Conservation (phyloP, 169 alveolate genomes). For the Plasmodium sp. region DNA sequence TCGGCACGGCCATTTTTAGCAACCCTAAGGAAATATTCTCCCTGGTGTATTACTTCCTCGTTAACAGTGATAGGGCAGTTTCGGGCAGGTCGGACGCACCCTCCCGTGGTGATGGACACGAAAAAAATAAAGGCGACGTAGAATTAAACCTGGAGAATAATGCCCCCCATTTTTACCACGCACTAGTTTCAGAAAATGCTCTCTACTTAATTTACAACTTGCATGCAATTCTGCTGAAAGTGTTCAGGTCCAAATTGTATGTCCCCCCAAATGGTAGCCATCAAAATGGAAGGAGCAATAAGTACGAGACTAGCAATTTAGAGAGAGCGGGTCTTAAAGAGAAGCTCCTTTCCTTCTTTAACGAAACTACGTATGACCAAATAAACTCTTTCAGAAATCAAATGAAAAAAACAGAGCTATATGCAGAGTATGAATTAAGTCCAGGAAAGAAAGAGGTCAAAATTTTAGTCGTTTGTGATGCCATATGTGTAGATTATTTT, state of each 20-base stretch:
- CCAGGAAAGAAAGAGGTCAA: constrained; percentile 36
- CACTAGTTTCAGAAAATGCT: constrained; percentile 67
- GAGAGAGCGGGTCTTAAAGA: not conserved
- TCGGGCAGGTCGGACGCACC: not conserved
- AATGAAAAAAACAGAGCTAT: constrained; percentile 35
- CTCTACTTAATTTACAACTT: constrained; percentile 47
- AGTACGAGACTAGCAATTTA: not conserved
- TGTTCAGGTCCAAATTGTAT: constrained; percentile 34
- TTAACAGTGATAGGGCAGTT: constrained; percentile 31
- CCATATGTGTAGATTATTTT: constrained; percentile 72
- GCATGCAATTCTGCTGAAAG: constrained; percentile 55
- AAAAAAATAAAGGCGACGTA: not conserved
- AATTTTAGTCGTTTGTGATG: constrained; percentile 68
- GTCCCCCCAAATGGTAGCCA: not conserved
- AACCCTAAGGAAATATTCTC: constrained; percentile 67
- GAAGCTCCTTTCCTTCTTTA: constrained; percentile 25
- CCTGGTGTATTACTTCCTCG: constrained; percentile 38
- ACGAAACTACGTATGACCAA: constrained; percentile 72
- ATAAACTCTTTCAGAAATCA: constrained; percentile 42
- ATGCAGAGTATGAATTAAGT: constrained; percentile 45
- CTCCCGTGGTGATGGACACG: not conserved
- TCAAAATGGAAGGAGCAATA: not conserved
- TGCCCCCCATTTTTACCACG: constrained; percentile 62
- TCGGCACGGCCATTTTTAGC: constrained; percentile 70
- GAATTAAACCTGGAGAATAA: constrained; percentile 32